A percentile compares a stretch with the other conserved stretches of the same genome.
These are phyloP conservation scores for Taiozyma sp. DNA, from an alignment of 1,139 yeast genomes.

Conservation along the genomic window DNA sequence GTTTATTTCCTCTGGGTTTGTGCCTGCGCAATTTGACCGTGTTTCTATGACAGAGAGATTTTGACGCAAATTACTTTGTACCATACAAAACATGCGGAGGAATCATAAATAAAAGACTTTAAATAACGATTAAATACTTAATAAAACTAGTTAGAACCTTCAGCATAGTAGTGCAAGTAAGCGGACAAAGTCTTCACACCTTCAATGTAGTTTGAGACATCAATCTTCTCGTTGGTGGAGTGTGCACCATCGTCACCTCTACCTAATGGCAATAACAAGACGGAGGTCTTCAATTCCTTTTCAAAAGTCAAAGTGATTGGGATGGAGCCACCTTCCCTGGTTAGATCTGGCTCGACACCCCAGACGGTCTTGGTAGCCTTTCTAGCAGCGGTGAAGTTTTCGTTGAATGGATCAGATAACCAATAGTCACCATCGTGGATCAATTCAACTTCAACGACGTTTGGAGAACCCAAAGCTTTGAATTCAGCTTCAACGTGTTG, in stretches of 20 bases:
- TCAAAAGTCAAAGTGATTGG: slow-evolving; percentile 95
- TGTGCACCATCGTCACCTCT: slow-evolving; percentile 99
- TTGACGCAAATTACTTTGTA: not conserved
- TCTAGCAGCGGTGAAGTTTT: slow-evolving; percentile 89
- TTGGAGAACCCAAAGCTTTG: slow-evolving; percentile 67
- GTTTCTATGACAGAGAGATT: too few relatives aligned
- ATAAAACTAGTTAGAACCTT: slow-evolving; percentile 3
- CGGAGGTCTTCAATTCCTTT: slow-evolving; percentile 78
- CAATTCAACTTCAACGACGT: slow-evolving; percentile 65
- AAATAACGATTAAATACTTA: not conserved
- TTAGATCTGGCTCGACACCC: slow-evolving; percentile 92
- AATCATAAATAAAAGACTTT: not conserved
- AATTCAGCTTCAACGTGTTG: slow-evolving; percentile 66
- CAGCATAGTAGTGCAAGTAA: slow-evolving; percentile 80
- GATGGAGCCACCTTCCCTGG: slow-evolving; percentile 98
- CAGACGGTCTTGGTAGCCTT: slow-evolving; percentile 93
- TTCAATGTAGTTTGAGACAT: slow-evolving; percentile 82
- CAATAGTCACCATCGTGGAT: slow-evolving; percentile 96
- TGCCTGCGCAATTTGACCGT: too few relatives aligned
- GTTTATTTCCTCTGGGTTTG: too few relatives aligned
- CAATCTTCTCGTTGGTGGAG: slow-evolving; percentile 92
- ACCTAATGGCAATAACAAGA: slow-evolving; percentile 91
- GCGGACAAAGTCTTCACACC: slow-evolving; percentile 95
- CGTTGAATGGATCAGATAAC: slow-evolving; percentile 93
- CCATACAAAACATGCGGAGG: not conserved